Evolutionary conservation across 805 yeast species (phyloP).

Genomic region (Myxozyma mucilagina): DNA sequence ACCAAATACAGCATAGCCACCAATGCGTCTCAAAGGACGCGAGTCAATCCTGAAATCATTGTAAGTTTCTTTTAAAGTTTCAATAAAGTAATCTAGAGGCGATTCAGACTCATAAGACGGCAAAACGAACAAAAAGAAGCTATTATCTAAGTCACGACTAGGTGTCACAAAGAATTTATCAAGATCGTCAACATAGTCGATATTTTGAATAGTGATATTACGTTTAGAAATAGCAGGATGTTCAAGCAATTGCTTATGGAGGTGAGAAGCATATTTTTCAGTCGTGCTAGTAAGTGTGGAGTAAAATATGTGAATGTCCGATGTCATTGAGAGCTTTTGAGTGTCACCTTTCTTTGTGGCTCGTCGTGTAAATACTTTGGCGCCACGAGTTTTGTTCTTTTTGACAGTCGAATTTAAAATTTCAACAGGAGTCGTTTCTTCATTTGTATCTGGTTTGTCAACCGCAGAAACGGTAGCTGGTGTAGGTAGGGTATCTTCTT

Average conservation of each 20-base stretch:
- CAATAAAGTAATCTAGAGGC: constrained; percentile 84
- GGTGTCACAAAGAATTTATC: constrained; percentile 82
- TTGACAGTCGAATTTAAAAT: background rate
- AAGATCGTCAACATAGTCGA: constrained; percentile 81
- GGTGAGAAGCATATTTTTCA: constrained; percentile 60
- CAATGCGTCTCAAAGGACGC: constrained; percentile 64
- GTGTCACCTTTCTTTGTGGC: background rate
- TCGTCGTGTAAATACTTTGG: constrained; percentile 20
- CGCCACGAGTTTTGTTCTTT: constrained; percentile 6
- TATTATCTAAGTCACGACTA: constrained; percentile 33
- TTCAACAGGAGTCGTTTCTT: background rate
- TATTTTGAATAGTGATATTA: constrained; percentile 54
- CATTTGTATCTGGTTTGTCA: background rate
- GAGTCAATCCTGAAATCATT: constrained; percentile 86
- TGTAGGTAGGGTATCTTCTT: background rate
- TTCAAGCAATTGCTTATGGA: constrained; percentile 44
- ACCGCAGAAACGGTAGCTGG: background rate
- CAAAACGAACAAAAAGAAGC: constrained; percentile 67
- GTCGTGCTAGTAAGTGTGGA: constrained; percentile 86
- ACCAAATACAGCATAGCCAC: constrained; percentile 85
- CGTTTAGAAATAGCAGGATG: constrained; percentile 31
- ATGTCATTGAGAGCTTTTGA: background rate
- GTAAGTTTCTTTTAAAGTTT: constrained; percentile 73
- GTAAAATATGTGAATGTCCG: constrained; percentile 56
- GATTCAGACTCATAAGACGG: constrained; percentile 94